Evolutionary conservation across 495 filamentous ascomycete species (phyloP), one percentile per base, ranked within the genome.

Genomic region (Filosporella fistucella): DNA sequence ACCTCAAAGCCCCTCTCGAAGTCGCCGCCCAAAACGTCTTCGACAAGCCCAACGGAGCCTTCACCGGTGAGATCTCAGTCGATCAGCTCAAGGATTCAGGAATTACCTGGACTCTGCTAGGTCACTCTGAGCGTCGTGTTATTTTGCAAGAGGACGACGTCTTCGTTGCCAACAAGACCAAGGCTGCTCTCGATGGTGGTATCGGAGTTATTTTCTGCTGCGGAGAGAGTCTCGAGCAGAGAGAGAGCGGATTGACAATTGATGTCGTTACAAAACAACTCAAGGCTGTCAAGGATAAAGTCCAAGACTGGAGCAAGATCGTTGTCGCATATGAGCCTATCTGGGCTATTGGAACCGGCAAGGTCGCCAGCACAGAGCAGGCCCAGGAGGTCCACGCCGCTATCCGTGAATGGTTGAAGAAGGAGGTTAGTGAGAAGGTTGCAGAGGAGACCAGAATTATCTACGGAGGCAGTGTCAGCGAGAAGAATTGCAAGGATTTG

Each of bases 301-400:
- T 88, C 59, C 74, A 75, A 62, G 84, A 96, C 68, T 98, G 93
- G 93, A 74, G 68, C 45, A 94, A 93, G 72, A 81, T 98, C 57
- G 91, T 97, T 66, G 79, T 98, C 59, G 94, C 93, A 58, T 98
- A 98, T 67, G 94, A 98, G 78, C 93, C 93, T 57, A 91, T 98
- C 73, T 98, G 93, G 91, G 94, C 91, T 57, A 97, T 97, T 62
- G 93, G 94, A 51, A 97, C 93, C 52, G 93, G 93, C 61, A 96
- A 96, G 75, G 93, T 97, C 49, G 93, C 93, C 58, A 90, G 82
- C 42, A 91, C 88, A 35, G 74, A 89, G 73, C 89, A 96, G 72
- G 89, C 90, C 47, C 90, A 96, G 74, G 89, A 96, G 68, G 90
- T 93, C 49, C 93, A 98, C 70, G 84, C 80, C 39, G 89, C 84